Evolutionary conservation across 2,329 filamentous ascomycete genomes (phyloP).

Genomic region (Neobulgaria alba): DNA sequence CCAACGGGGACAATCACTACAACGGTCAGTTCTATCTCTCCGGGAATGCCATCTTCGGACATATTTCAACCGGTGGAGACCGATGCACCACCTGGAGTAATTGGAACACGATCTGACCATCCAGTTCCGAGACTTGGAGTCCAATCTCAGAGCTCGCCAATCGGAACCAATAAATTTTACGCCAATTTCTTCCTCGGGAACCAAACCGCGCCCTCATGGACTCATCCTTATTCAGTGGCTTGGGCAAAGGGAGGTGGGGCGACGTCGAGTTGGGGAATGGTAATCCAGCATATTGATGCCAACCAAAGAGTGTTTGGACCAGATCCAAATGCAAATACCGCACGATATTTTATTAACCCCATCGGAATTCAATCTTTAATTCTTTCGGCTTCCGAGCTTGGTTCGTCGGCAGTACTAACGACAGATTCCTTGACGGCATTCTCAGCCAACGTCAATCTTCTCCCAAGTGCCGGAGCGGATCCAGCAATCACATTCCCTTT

Average conservation of each 20-base stretch:
- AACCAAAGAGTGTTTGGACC: slow-evolving; percentile 60
- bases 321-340: slow-evolving; percentile 46
- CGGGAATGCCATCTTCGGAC: slow-evolving; percentile 27
- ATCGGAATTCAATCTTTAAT: slow-evolving; percentile 74
- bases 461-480: slow-evolving; percentile 39
- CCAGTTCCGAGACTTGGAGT: slow-evolving; percentile 49
- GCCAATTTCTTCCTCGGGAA: slow-evolving; percentile 70
- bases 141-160: slow-evolving; percentile 10
- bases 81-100: slow-evolving; percentile 39
- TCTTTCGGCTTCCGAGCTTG: slow-evolving; percentile 70
- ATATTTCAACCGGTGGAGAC: slow-evolving; percentile 50
- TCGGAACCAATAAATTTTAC: slow-evolving; percentile 72
- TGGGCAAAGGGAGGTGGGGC: slow-evolving; percentile 58
- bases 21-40: slow-evolving; percentile 1
- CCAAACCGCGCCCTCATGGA: slow-evolving; percentile 62
- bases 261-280: slow-evolving; percentile 66
- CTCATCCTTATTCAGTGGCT: slow-evolving; percentile 63
- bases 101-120: slow-evolving; percentile 44
- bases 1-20: slow-evolving; percentile 2
- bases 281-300: slow-evolving; percentile 64
- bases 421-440: slow-evolving; percentile 46
- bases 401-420: slow-evolving; percentile 46
- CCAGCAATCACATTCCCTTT: slow-evolving; percentile 69
- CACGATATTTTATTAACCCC: slow-evolving; percentile 70
- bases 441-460: slow-evolving; percentile 60